A percentile compares a stretch with the other conserved stretches of the same genome.
These are phyloP conservation scores for Tarenaya hassleriana DNA, from an alignment of 345 rosid genomes.

Conservation along the genomic window DNA sequence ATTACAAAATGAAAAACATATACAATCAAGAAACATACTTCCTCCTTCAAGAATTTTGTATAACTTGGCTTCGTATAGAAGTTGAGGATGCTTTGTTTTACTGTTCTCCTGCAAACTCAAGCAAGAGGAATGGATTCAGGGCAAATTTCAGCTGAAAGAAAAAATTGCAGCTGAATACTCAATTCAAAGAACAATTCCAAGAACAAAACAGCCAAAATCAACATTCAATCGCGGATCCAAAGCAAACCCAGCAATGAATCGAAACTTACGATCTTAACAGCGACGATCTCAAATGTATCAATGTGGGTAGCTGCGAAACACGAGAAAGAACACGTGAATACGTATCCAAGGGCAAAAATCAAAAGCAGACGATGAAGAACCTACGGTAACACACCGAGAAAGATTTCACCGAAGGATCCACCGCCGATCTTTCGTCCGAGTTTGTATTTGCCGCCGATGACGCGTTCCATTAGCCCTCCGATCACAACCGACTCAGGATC, in stretches of 20 bases:
- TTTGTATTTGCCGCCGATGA: constrained; percentile 83
- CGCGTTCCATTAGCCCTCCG: constrained; percentile 52
- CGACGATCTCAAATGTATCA: constrained; percentile 85
- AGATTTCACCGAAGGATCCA: constrained; percentile 96
- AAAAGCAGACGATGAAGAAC: neutral
- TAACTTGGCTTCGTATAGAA: constrained; percentile 81
- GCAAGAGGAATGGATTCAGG: neutral
- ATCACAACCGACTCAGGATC: constrained; percentile 27
- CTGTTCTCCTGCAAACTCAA: constrained; percentile 54
- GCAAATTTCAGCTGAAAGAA: constrained; percentile 7
- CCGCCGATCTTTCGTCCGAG: constrained; percentile 92
- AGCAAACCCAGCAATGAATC: neutral
- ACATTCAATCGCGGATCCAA: constrained; percentile 5
- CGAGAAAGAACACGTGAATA: neutral
- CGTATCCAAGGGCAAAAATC: neutral
- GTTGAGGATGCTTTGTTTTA: constrained; percentile 81
- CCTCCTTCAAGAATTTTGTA: constrained; percentile 85
- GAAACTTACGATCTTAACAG: constrained; percentile 83
- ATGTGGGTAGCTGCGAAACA: constrained; percentile 68
- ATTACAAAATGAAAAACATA: neutral
- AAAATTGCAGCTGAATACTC: neutral
- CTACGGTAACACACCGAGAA: constrained; percentile 45
- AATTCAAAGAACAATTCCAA: neutral
- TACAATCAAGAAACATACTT: constrained; percentile 35
- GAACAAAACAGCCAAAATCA: neutral